Conservation (phyloP, 768 basidiomycete genomes). For the Leccinellum rugosiceps region DNA sequence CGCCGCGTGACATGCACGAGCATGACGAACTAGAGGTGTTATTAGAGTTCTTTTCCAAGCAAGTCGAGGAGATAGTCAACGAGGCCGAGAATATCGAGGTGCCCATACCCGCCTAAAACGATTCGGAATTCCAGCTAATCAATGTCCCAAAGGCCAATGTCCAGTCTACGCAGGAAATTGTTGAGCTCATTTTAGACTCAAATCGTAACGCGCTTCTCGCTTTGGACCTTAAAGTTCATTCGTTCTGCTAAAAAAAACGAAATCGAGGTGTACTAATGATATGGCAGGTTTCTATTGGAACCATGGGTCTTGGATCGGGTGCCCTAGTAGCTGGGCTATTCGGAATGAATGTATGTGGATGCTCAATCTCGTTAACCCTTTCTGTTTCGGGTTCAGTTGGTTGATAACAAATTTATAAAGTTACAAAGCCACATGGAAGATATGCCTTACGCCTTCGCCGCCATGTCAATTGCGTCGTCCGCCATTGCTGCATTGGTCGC, state of each 20-base stretch:
- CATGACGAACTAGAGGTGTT: slow-evolving; percentile 93
- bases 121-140: neutral
- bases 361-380: slow-evolving; percentile 6
- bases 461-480: slow-evolving; percentile 57
- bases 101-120: slow-evolving; percentile 12
- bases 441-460: slow-evolving; percentile 70
- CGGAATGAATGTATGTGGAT: slow-evolving; percentile 88
- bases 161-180: slow-evolving; percentile 96
- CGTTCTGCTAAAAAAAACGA: neutral
- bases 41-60: slow-evolving; percentile 93
- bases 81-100: slow-evolving; percentile 88
- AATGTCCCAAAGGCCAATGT: slow-evolving; percentile 61
- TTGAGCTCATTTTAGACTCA: slow-evolving; percentile 93
- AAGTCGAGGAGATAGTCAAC: slow-evolving; percentile 94
- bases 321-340: slow-evolving; percentile 89
- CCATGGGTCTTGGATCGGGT: slow-evolving; percentile 88
- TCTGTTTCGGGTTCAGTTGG: slow-evolving; percentile 22
- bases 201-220: slow-evolving; percentile 92
- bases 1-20: slow-evolving; percentile 62
- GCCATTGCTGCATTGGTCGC: slow-evolving; percentile 59
- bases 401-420: slow-evolving; percentile 38
- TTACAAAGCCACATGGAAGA: slow-evolving; percentile 72
- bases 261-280: slow-evolving; percentile 2
- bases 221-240: slow-evolving; percentile 77
- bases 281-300: slow-evolving; percentile 82